These are phyloP conservation scores for Anastatica hierochuntica DNA, from an alignment of 345 rosid genomes.

Conservation along the genomic window DNA sequence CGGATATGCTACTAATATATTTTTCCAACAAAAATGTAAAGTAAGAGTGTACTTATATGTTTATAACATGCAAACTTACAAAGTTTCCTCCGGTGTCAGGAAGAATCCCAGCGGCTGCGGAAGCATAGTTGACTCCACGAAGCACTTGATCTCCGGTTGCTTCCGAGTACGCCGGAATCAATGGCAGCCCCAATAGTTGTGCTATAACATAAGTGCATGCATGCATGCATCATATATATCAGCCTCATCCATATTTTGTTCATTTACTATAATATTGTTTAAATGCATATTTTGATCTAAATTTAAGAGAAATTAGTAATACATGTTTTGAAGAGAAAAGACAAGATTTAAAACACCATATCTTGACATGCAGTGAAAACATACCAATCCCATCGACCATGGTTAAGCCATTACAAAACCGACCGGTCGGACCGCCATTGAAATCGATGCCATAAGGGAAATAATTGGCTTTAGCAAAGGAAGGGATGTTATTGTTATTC, in stretches of 20 bases:
- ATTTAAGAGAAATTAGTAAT: neutral
- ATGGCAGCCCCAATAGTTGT: conserved; percentile 63
- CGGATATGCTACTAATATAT: too few relatives aligned
- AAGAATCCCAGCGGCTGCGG: conserved; percentile 87
- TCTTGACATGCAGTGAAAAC: neutral
- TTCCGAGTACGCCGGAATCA: conserved; percentile 73
- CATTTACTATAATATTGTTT: neutral
- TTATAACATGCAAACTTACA: conserved; percentile 31
- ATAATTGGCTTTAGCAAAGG: conserved; percentile 38
- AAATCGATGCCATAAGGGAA: conserved; percentile 90
- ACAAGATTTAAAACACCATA: neutral
- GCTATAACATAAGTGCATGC: conserved; percentile 38
- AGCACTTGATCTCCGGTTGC: conserved; percentile 71
- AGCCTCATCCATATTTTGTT: neutral
- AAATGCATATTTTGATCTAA: neutral
- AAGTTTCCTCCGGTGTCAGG: conserved; percentile 85
- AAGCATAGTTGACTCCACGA: conserved; percentile 82
- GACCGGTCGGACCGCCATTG: conserved; percentile 62
- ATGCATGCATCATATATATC: conserved; percentile 12
- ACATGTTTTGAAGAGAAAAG: neutral
- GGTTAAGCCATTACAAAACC: conserved; percentile 94
- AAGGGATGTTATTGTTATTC: conserved; percentile 52
- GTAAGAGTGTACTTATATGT: too few relatives aligned
- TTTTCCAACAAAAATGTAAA: too few relatives aligned
- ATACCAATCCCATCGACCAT: conserved; percentile 89